Conservation (phyloP, 1,284 basidiomycete species). For the Sanghuangporus weigelae region DNA sequence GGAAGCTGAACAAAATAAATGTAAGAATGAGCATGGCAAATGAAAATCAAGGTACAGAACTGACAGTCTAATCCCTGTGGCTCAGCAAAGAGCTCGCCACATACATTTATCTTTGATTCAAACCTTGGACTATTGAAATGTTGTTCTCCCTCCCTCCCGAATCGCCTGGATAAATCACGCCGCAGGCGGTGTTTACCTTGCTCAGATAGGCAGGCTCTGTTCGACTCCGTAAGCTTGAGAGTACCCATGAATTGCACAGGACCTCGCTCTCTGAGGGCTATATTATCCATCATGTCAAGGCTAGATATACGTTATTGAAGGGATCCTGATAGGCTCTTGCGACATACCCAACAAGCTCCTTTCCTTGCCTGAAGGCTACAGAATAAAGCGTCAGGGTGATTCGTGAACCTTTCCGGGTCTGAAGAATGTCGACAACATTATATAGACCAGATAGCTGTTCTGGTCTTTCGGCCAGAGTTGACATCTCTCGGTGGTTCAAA, state of each 20-base stretch:
- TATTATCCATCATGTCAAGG: conserved; percentile 9
- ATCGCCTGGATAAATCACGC: neutral
- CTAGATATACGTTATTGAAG: neutral
- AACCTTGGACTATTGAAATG: neutral
- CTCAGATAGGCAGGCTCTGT: conserved; percentile 4
- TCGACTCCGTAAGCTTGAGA: neutral
- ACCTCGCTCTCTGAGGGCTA: neutral
- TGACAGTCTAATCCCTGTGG: conserved; percentile 1
- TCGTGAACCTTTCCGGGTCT: neutral
- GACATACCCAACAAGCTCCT: conserved; percentile 4
- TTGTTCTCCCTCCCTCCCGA: neutral
- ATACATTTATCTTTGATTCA: neutral
- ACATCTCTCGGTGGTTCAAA: neutral
- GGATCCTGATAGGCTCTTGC: neutral
- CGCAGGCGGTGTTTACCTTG: neutral
- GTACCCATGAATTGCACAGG: conserved; percentile 9
- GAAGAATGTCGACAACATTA: neutral
- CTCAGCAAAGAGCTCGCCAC: neutral
- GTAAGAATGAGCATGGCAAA: neutral
- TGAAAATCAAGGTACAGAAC: neutral
- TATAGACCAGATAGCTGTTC: conserved; percentile 5
- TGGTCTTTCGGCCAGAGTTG: neutral
- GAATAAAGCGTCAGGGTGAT: neutral
- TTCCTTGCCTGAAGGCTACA: conserved; percentile 2
- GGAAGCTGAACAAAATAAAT: neutral